phyloP scores from a whole-genome alignment of 192 early-diverging fungal species.

The Backusella australiensis region DNA sequence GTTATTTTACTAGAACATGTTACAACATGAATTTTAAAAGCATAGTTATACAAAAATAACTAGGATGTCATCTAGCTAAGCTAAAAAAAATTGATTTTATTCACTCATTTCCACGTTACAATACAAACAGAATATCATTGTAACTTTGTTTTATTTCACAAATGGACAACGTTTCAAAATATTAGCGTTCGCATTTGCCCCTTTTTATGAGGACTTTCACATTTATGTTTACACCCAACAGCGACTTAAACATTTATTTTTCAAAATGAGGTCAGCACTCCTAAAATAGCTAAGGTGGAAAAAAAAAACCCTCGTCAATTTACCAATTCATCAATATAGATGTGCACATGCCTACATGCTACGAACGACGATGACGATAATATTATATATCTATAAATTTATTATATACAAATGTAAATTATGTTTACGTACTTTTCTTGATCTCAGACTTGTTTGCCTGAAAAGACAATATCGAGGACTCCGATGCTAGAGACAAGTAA shows the following conservation, averaged over 20 bases:
- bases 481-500: background rate
- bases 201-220: background rate
- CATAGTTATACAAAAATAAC: background rate
- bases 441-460: background rate
- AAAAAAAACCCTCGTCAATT: background rate
- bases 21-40: background rate
- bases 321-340: background rate
- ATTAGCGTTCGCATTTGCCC: background rate
- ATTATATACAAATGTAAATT: background rate
- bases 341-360: background rate
- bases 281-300: background rate
- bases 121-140: background rate
- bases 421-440: background rate
- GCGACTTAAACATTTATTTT: background rate
- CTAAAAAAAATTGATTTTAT: background rate
- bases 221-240: background rate
- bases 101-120: background rate
- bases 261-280: background rate
- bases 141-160: background rate
- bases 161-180: background rate
- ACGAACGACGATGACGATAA: background rate
- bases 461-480: background rate
- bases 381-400: background rate
- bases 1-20: background rate
- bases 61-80: background rate